Percentiles rank a stretch among this genome's conserved stretches.
phyloP scores from a whole-genome alignment of 2,329 filamentous ascomycete species.

The Phaeosphaeria sp. region DNA sequence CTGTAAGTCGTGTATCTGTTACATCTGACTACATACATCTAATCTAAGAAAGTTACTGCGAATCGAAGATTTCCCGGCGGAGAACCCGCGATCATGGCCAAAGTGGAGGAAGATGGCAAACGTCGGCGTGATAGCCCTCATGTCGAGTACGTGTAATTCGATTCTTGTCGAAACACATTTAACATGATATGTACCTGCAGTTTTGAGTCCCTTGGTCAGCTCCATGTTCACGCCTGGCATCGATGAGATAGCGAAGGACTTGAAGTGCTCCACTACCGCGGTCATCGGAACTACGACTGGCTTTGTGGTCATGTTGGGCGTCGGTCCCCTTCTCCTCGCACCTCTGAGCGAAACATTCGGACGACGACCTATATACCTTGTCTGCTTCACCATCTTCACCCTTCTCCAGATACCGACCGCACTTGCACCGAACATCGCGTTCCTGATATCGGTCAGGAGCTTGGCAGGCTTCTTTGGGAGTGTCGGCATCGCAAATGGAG shows the following conservation, averaged over 20 bases:
- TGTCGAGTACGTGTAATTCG: conserved; percentile 48
- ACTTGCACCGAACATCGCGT: conserved; percentile 55
- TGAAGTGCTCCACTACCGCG: conserved; percentile 49
- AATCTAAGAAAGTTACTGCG: conserved; percentile 17
- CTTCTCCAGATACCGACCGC: conserved; percentile 57
- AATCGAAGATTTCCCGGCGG: conserved; percentile 37
- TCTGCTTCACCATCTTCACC: conserved; percentile 54
- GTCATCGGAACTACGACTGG: conserved; percentile 60
- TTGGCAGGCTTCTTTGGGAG: conserved; percentile 59
- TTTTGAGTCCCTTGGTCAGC: conserved; percentile 55
- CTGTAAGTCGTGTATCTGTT: conserved; percentile 24
- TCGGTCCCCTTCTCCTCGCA: conserved; percentile 56
- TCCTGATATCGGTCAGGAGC: conserved; percentile 54
- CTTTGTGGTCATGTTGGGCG: conserved; percentile 58
- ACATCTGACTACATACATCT: not conserved
- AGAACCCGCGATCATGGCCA: conserved; percentile 57
- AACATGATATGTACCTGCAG: conserved; percentile 18
- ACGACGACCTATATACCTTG: conserved; percentile 52
- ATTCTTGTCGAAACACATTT: not conserved
- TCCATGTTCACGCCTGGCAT: conserved; percentile 62
- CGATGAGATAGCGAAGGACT: conserved; percentile 55
- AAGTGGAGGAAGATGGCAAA: conserved; percentile 55
- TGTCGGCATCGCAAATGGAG: conserved; percentile 59
- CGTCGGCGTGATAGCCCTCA: conserved; percentile 57
- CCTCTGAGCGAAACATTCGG: conserved; percentile 57